Base-by-base conservation (phyloP, 1,284 basidiomycete genomes). In the Sphagnurus paluster region DNA sequence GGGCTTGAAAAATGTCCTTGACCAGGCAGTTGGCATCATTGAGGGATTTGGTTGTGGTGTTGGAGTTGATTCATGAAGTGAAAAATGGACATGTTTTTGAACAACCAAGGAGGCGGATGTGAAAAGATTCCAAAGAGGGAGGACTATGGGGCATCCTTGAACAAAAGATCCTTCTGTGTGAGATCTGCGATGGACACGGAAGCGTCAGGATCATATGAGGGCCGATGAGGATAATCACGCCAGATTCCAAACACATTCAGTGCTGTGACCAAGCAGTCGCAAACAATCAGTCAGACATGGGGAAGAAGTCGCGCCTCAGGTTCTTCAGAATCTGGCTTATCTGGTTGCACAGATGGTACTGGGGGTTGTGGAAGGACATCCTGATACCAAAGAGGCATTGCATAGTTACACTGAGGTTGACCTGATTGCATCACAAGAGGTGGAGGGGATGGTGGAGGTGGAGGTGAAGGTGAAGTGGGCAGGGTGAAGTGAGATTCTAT, bases 171-270 rank as follows among this genome's bases (percentile, higher is more conserved):
- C 16, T 20, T 10, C 29, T 51, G 39, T 26, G 46, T 21, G 23
- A 65, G 52, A 35, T 66, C 59, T 1, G 57, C 37, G 1, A 37
- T 19, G 0, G 52, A 20, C 6, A 62, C 41, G 11, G 46, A 52
- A 5, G 48, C 36, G 34, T 66, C 61, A 16, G 58, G 63, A 39
- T 62, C 61, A 50, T 59, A 62, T 13, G 60, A 56, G 9, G 63
- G 64, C 6, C 55, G 50, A 40, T 60, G 55, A 10, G 50, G 53
- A 42, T 67, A 65, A 33, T 62, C 56, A 3, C 61, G 55, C 33
- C 53, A 56, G 2, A 67, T 30, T 7, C 57, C 49, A 50, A 66
- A 67, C 2, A 35, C 32, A 43, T 67, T 67, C 5, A 44, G 17
- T 1, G 45, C 39, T 9, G 65, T 67, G 11, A 38, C 30, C 10